Percentiles rank a stretch among this genome's conserved stretches.
Evolutionary conservation across 495 filamentous ascomycete species (phyloP).

Genomic region (Friedmanniomyces simplex): DNA sequence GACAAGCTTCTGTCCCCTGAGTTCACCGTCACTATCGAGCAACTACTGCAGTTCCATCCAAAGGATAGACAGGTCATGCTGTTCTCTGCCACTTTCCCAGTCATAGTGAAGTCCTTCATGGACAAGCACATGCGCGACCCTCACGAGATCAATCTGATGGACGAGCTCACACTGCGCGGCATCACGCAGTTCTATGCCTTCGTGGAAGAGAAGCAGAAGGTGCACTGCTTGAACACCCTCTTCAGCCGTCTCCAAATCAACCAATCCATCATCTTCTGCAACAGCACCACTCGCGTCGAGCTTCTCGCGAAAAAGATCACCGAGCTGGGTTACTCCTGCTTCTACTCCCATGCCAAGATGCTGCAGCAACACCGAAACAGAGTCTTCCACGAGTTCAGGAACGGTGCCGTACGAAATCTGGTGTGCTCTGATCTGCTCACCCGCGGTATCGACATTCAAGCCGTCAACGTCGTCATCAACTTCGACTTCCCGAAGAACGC

Average conservation of each 20-base stretch:
- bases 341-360: slow-evolving; percentile 98
- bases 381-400: slow-evolving; percentile 98
- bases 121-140: slow-evolving; percentile 94
- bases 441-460: slow-evolving; percentile 98
- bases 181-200: slow-evolving; percentile 99
- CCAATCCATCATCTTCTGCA: slow-evolving; percentile 99
- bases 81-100: slow-evolving; percentile 93
- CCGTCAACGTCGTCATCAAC: slow-evolving; percentile 99
- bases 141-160: slow-evolving; percentile 99
- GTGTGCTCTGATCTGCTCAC: slow-evolving; percentile 97
- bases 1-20: slow-evolving; percentile 94
- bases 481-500: slow-evolving; percentile 99
- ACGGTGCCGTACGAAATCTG: slow-evolving; percentile 92
- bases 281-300: slow-evolving; percentile 96
- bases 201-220: slow-evolving; percentile 98
- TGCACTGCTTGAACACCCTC: slow-evolving; percentile 96
- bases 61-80: slow-evolving; percentile 98
- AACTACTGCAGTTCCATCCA: slow-evolving; percentile 83
- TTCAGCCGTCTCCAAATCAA: slow-evolving; percentile 99
- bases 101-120: slow-evolving; percentile 94
- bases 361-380: slow-evolving; percentile 94
- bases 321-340: slow-evolving; percentile 96
- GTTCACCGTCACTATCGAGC: slow-evolving; percentile 94
- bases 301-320: slow-evolving; percentile 98
- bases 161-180: slow-evolving; percentile 93